These are phyloP conservation scores for Isabelozyma gotoi DNA, from an alignment of 805 yeast genomes.

Conservation along the genomic window DNA sequence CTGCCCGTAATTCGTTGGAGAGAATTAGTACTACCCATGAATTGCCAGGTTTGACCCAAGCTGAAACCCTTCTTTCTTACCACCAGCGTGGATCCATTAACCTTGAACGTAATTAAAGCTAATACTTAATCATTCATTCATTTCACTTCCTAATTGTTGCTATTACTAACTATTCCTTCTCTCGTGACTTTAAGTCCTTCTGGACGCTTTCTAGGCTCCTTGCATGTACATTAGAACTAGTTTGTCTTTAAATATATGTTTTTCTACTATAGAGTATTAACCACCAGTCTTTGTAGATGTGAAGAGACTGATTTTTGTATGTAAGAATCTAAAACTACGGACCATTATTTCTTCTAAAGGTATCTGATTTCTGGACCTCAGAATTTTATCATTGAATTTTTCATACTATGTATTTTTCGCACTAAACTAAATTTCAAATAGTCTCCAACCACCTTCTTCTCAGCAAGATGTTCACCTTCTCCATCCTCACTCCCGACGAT, in stretches of 20 bases:
- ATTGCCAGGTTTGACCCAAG: constrained; percentile 50
- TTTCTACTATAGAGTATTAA: no score
- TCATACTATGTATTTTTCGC: no score
- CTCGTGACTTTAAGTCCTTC: neutral
- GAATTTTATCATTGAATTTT: neutral
- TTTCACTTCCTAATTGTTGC: neutral
- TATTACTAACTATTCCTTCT: neutral
- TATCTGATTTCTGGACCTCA: no score
- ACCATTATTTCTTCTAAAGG: no score
- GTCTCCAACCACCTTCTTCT: neutral
- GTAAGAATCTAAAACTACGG: no score
- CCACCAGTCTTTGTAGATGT: no score
- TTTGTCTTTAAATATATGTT: no score
- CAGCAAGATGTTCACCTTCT: constrained; percentile 35
- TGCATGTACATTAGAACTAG: neutral
- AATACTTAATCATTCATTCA: neutral
- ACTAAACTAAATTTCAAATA: neutral
- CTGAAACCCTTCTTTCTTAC: constrained; percentile 45
- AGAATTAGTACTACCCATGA: constrained; percentile 46
- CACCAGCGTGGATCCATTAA: constrained; percentile 42
- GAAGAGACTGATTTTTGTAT: no score
- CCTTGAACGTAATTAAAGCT: constrained; percentile 1
- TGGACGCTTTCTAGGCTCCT: no score
- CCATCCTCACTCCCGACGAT: constrained; percentile 28
- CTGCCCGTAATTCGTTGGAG: constrained; percentile 34